Percentiles rank a stretch among this genome's conserved stretches.
Evolutionary conservation across 345 rosid species (phyloP).

Genomic region (Citrus mangshanensis): DNA sequence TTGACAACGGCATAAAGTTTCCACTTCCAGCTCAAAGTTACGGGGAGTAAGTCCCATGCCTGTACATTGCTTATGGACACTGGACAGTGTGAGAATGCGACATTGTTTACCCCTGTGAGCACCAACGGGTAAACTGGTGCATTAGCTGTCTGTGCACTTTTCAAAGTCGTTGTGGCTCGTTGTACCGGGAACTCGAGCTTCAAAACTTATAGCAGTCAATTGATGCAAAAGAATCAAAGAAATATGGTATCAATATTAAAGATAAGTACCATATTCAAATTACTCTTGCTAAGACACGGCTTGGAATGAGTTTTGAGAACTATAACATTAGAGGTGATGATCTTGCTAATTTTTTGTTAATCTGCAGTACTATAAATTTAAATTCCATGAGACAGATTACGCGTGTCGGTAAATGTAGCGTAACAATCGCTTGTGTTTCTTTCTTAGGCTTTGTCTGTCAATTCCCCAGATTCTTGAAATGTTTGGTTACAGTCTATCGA

Average conservation of each 20-base stretch:
- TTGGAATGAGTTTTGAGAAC: too few species aligned
- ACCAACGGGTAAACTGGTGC: neutral
- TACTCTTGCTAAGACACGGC: neutral
- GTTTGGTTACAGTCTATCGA: too few species aligned
- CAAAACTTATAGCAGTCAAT: neutral
- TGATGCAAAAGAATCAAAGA: neutral
- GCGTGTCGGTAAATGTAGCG: too few species aligned
- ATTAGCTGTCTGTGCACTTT: neutral
- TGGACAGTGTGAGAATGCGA: too few species aligned
- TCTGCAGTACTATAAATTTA: too few species aligned
- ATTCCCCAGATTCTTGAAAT: too few species aligned
- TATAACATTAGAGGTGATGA: too few species aligned
- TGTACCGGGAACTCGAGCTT: neutral
- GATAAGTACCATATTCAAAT: neutral
- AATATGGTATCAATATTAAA: neutral
- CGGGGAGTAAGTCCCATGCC: neutral
- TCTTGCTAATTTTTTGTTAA: too few species aligned
- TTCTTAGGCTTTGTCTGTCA: too few species aligned
- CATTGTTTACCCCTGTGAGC: neutral
- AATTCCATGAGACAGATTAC: fast-evolving
- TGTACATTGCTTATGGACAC: neutral
- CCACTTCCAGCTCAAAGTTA: neutral
- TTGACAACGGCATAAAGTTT: neutral
- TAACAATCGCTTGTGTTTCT: too few species aligned
- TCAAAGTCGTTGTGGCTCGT: neutral